These are phyloP conservation scores for Ceratobasidium sp. DNA, from an alignment of 1,284 basidiomycete genomes.

Conservation along the genomic window DNA sequence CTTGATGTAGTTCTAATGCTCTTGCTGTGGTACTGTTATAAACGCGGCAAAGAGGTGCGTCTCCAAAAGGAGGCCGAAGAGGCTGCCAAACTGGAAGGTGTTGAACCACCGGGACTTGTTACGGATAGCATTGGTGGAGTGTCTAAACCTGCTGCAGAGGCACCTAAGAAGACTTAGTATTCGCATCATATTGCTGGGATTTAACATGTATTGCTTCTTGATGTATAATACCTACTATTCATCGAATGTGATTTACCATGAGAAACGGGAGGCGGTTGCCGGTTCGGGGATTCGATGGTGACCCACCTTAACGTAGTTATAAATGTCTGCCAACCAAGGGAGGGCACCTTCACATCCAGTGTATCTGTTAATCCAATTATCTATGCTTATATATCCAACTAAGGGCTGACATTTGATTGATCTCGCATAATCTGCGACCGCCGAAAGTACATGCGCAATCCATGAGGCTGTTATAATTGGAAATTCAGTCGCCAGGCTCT, in stretches of 20 bases:
- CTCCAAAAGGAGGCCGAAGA: slow-evolving; percentile 29
- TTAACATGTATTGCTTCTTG: too few relatives aligned
- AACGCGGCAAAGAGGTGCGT: slow-evolving; percentile 31
- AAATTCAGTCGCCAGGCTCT: background rate
- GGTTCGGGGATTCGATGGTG: too few relatives aligned
- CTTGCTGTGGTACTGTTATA: slow-evolving; percentile 36
- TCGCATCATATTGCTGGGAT: too few relatives aligned
- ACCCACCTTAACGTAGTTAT: too few relatives aligned
- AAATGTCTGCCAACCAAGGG: too few relatives aligned
- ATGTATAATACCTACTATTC: background rate
- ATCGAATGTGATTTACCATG: background rate
- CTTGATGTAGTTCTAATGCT: slow-evolving; percentile 23
- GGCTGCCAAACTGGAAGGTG: slow-evolving; percentile 6
- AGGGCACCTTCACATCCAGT: too few relatives aligned
- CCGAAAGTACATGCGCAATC: background rate
- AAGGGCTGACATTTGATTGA: too few relatives aligned
- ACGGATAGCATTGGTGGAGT: background rate
- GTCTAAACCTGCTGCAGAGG: background rate
- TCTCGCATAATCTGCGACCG: background rate
- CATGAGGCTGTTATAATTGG: background rate
- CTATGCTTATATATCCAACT: too few relatives aligned
- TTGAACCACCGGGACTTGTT: slow-evolving; percentile 9
- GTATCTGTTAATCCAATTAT: too few relatives aligned
- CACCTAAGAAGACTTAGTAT: background rate
- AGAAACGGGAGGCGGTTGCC: too few relatives aligned